Base-by-base conservation (phyloP, 176 grass and related monocot species). In the Oryza australiensis region DNA sequence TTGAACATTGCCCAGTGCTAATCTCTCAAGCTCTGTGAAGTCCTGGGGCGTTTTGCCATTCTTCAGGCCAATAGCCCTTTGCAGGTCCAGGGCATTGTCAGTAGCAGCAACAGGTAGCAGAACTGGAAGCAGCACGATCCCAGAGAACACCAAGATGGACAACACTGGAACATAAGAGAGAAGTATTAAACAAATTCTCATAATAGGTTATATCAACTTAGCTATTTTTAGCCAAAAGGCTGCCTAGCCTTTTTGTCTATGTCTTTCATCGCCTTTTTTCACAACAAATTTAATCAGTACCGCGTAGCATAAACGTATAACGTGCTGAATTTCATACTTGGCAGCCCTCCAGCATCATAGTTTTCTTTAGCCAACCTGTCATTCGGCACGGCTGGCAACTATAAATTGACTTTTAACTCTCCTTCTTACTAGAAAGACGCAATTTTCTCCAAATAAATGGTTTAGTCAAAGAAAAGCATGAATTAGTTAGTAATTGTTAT, bases 81-180 rank as follows among this genome's bases (percentile, higher is more conserved):
- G 12, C 62, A 86, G 46, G 37, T 57, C 16, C 62, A 86, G 46
- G 37, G 40, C 82, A 78, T 83, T 12, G 68, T 83, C 93, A 67
- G 97, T 99, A 83, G 20, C 89, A 28, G 97, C 86, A 69, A 99
- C 1, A 1, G 97, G 93, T 76, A 96, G 80, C 45, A 99, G 91
- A 82, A 88, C 66, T 9, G 97, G 97, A 71, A 99, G 78, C 76
- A 99, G 71, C 70, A 99, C 66, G 38, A 99, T 24, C 16, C 85
- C 93, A 23, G 96, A 95, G 51, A 87, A 26, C 14, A 85, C 87
- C 83, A 99, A 85, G 66, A 99, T 94, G 6, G 90, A 86, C 73
- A 95, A 46, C 73, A 99, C 96, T 99, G 87, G 10, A 94, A 73
- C 26, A 80, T 41, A 15, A 77, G 68, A 76, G 38, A 48, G 0